Evolutionary conservation across 352 stramenopile species (phyloP).

Genomic region (Phytophthora kernoviae): DNA sequence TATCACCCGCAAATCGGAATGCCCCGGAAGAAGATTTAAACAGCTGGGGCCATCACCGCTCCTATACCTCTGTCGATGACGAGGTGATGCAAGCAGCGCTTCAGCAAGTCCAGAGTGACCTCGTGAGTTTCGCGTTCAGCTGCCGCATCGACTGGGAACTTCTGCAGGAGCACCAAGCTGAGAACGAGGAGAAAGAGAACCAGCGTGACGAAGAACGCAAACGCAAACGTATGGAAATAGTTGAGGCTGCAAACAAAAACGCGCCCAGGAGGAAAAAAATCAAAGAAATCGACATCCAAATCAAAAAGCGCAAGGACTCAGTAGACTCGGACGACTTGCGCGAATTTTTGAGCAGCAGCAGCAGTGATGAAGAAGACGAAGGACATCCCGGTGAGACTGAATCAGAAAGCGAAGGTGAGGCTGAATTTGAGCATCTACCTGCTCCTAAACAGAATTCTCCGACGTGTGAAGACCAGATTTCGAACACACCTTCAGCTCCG

Average conservation of each 20-base stretch:
- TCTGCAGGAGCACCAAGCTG: slow-evolving; percentile 87
- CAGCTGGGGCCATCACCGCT: slow-evolving; percentile 96
- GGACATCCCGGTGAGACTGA: slow-evolving; percentile 19
- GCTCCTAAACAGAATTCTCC: neutral
- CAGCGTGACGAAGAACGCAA: slow-evolving; percentile 79
- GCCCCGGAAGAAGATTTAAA: slow-evolving; percentile 98
- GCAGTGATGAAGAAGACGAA: slow-evolving; percentile 36
- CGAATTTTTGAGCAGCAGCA: slow-evolving; percentile 36
- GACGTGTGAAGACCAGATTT: slow-evolving; percentile 25
- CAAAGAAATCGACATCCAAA: slow-evolving; percentile 23
- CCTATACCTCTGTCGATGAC: slow-evolving; percentile 96
- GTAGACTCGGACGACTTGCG: slow-evolving; percentile 60
- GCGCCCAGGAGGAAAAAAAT: slow-evolving; percentile 34
- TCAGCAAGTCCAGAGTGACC: slow-evolving; percentile 47
- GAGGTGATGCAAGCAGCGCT: slow-evolving; percentile 94
- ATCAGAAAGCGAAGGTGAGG: slow-evolving; percentile 23
- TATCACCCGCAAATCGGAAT: slow-evolving; percentile 90
- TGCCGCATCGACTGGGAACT: slow-evolving; percentile 96
- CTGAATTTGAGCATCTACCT: slow-evolving; percentile 23
- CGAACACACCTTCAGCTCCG: slow-evolving; percentile 24
- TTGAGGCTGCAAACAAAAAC: slow-evolving; percentile 49
- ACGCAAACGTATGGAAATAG: slow-evolving; percentile 68
- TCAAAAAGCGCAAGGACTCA: slow-evolving; percentile 43
- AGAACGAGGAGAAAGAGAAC: slow-evolving; percentile 78
- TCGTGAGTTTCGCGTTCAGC: slow-evolving; percentile 96